Evolutionary conservation across 148 eudicot genomes (phyloP).

Genomic region (Spergularia bocconei): DNA sequence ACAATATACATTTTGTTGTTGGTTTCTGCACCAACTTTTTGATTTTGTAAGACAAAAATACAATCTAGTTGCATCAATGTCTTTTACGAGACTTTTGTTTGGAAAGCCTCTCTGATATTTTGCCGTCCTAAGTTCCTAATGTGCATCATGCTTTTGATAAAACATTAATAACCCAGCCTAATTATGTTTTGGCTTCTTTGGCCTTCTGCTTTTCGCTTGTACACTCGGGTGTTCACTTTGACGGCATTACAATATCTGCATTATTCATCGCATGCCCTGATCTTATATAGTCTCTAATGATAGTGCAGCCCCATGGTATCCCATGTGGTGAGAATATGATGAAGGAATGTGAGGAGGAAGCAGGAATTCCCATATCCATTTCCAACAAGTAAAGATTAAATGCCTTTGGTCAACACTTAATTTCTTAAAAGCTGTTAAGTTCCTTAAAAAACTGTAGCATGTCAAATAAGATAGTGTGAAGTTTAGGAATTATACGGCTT

Average conservation of each 20-base stretch:
- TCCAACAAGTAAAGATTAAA: slow-evolving; percentile 43
- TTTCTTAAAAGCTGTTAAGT: neutral
- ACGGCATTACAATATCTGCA: neutral
- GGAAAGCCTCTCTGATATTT: neutral
- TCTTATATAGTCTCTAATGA: slow-evolving; percentile 7
- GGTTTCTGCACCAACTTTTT: neutral
- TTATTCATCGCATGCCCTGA: neutral
- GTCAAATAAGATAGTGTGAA: neutral
- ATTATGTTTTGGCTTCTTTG: slow-evolving; percentile 5
- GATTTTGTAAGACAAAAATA: neutral
- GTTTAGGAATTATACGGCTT: neutral
- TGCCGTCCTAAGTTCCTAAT: neutral
- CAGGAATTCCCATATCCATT: slow-evolving; percentile 73
- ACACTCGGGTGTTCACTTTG: neutral
- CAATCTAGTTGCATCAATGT: no score
- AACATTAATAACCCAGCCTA: neutral
- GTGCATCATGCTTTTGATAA: neutral
- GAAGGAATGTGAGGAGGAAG: slow-evolving; percentile 95
- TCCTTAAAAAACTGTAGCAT: no score
- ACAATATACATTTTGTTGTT: neutral
- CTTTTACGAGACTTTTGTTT: neutral
- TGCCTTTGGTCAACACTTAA: neutral
- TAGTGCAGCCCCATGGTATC: slow-evolving; percentile 76
- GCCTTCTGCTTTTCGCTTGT: neutral
- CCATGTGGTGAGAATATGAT: slow-evolving; percentile 76